phyloP scores from a whole-genome alignment of 768 basidiomycete species.

The Porphyrellus cyaneotinctus region DNA sequence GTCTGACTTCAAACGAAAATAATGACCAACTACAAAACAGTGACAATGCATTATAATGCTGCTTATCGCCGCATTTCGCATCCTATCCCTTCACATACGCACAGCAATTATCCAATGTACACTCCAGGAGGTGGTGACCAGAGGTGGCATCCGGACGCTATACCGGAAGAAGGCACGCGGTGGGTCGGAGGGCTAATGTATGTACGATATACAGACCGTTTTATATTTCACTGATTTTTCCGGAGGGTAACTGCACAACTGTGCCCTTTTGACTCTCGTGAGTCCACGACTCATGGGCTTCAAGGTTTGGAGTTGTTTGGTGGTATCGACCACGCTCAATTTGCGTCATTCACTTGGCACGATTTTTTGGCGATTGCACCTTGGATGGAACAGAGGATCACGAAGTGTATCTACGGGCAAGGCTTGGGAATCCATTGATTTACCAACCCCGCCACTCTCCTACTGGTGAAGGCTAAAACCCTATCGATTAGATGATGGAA shows the following conservation, averaged over 20 bases:
- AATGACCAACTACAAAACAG: constrained; percentile 3
- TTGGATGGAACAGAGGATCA: constrained; percentile 68
- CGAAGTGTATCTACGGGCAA: constrained; percentile 62
- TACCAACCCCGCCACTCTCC: neutral
- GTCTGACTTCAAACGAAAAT: neutral
- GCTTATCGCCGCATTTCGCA: constrained; percentile 44
- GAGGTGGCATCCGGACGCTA: constrained; percentile 53
- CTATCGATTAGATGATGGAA: neutral
- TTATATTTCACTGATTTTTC: constrained; percentile 8
- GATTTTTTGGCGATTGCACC: constrained; percentile 73
- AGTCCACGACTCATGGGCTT: constrained; percentile 33
- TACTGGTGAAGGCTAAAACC: neutral
- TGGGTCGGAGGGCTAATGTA: constrained; percentile 77
- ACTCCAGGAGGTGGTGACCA: constrained; percentile 67
- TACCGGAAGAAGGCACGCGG: constrained; percentile 55
- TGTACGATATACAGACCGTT: constrained; percentile 12
- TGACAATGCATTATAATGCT: constrained; percentile 4
- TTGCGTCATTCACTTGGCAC: constrained; percentile 64
- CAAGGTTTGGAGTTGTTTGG: constrained; percentile 49
- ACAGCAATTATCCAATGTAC: constrained; percentile 67
- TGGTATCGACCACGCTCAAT: constrained; percentile 51
- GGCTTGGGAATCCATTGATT: constrained; percentile 55
- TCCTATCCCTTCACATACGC: constrained; percentile 53
- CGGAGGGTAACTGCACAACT: constrained; percentile 62
- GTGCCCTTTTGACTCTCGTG: constrained; percentile 40